These are phyloP conservation scores for Lepidium didymum DNA, from an alignment of 345 rosid species.

Conservation along the genomic window DNA sequence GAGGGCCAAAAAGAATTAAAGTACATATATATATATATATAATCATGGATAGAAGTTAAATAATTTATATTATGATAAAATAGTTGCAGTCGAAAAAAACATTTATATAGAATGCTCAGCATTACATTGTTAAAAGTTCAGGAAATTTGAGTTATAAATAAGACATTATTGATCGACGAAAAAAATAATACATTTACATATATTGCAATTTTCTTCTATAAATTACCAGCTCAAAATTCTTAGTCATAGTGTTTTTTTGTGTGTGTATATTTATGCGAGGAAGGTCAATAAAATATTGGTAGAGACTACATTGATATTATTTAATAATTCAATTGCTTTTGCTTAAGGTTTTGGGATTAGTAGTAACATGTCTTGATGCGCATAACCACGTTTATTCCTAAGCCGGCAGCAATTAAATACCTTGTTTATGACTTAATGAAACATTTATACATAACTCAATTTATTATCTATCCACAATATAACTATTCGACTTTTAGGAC, in stretches of 20 bases:
- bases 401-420: background rate
- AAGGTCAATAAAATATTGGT: background rate
- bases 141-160: too few species aligned
- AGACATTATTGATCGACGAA: too few species aligned
- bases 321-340: background rate
- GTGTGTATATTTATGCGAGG: too few species aligned
- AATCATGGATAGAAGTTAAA: background rate
- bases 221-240: too few species aligned
- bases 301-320: background rate
- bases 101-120: too few species aligned
- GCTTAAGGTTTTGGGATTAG: constrained; percentile 18
- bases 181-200: background rate
- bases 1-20: background rate
- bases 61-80: background rate
- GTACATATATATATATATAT: background rate
- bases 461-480: background rate
- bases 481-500: background rate
- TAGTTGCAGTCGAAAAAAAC: too few species aligned
- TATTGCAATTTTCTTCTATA: too few species aligned
- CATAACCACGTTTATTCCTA: constrained; percentile 16
- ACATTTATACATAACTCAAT: background rate
- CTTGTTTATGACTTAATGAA: background rate
- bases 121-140: too few species aligned
- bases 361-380: constrained; percentile 20
- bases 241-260: too few species aligned